A percentile compares a stretch with the other conserved stretches of the same genome.
These are phyloP conservation scores for Aureococcus anophagefferens DNA, from an alignment of 108 stramenopile genomes.

Conservation along the genomic window DNA sequence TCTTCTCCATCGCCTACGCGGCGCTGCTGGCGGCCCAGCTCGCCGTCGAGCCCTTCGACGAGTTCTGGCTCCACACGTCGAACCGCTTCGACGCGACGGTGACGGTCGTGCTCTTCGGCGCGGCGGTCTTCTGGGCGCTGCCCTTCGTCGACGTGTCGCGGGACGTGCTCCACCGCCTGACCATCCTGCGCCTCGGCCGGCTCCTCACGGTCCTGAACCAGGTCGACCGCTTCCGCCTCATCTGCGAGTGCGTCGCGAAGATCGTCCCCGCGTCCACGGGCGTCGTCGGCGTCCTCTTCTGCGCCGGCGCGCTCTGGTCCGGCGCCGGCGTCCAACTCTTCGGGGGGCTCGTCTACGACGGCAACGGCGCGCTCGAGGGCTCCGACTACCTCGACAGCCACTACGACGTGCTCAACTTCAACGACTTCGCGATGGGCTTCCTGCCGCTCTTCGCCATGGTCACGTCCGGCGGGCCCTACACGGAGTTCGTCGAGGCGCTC, in stretches of 20 bases:
- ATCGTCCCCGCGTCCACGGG: not conserved
- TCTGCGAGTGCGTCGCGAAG: not conserved
- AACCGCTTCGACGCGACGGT: constrained; percentile 2
- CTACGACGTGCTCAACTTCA: constrained; percentile 6
- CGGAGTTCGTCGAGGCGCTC: not conserved
- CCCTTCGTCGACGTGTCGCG: not conserved
- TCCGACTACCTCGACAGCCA: not conserved
- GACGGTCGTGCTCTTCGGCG: not conserved
- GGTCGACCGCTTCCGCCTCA: not conserved
- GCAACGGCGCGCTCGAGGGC: not conserved
- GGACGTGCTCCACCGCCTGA: not conserved
- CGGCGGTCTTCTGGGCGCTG: not conserved
- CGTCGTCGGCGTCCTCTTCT: not conserved
- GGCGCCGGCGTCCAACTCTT: not conserved
- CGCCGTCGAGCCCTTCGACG: constrained; percentile 2
- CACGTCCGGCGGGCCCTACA: constrained; percentile 1
- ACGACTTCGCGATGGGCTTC: constrained; percentile 6
- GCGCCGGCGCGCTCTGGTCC: not conserved
- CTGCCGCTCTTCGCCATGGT: constrained; percentile 7
- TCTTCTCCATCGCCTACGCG: not conserved
- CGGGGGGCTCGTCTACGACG: constrained; percentile 7
- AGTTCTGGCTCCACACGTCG: not conserved
- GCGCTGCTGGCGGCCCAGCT: not conserved
- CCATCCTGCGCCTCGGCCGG: constrained; percentile 1
- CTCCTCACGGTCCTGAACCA: not conserved